phyloP scores from a whole-genome alignment of 495 filamentous ascomycete species.

The Aspergillus homomorphus region DNA sequence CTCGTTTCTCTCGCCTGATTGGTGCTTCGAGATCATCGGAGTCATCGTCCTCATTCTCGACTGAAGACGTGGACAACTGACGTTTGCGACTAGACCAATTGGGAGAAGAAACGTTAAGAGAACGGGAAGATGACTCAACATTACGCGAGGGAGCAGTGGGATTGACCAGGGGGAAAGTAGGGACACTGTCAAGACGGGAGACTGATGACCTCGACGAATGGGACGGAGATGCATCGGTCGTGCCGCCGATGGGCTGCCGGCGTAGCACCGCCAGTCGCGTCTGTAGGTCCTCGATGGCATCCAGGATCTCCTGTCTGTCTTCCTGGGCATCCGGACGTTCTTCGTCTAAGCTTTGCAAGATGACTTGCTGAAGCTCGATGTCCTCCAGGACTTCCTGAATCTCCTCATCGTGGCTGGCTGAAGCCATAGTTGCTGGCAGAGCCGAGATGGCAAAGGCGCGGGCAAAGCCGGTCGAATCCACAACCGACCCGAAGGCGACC shows the following conservation, averaged over 20 bases:
- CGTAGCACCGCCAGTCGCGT: conserved; percentile 21
- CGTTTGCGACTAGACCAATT: neutral
- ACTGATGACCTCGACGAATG: neutral
- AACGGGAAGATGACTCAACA: neutral
- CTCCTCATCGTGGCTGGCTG: conserved; percentile 8
- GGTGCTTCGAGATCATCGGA: conserved; percentile 17
- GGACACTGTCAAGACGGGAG: conserved; percentile 17
- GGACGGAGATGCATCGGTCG: conserved; percentile 1
- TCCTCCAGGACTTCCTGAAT: conserved; percentile 34
- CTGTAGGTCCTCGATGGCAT: conserved; percentile 21
- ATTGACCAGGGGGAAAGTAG: neutral
- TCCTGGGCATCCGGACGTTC: conserved; percentile 22
- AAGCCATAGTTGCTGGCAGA: conserved; percentile 16
- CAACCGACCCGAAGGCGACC: neutral
- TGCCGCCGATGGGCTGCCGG: conserved; percentile 8
- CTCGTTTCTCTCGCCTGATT: conserved; percentile 2
- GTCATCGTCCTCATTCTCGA: neutral
- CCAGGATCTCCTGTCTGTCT: conserved; percentile 24
- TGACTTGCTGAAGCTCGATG: conserved; percentile 35
- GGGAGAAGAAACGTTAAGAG: conserved; percentile 8
- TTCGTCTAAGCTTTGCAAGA: conserved; percentile 40
- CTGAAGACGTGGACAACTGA: neutral
- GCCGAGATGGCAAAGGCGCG: neutral
- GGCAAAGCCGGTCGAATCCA: neutral
- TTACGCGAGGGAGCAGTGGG: neutral